Base-by-base conservation (phyloP, 345 rosid species). In the Gossypium anomalum region DNA sequence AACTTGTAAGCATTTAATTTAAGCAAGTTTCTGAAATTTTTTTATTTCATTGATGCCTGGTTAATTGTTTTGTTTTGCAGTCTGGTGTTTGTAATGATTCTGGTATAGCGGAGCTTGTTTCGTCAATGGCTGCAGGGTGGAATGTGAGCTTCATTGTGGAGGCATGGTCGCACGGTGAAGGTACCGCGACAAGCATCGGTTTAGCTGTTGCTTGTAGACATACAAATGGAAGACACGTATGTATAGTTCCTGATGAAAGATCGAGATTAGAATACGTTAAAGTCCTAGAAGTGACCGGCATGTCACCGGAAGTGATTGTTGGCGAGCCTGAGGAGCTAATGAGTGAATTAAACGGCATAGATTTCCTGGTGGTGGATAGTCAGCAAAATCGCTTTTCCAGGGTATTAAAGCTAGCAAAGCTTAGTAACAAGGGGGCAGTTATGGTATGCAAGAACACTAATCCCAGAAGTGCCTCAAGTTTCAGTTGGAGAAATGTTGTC, bases 111-210 rank as follows among this genome's bases (percentile, higher is more conserved):
- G 99, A 93, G 91, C 89, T 95, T 29, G 76, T 93, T 11, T 83
- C 97, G 2, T 98, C 99, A 41, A 92, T 89, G 98, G 97, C 96
- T 0, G 99, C 99, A 0, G 98, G 99, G 45, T 95, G 99, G 99
- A 88, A 89, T 76, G 91, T 93, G n/a, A 83, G 69, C 48, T 77
- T 89, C 29, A 86, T 91, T 2, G 89, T 93, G 55, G 99, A 93
- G 79, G 89, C 98, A 15, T 93, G 98, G 97, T 86, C 89, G 1
- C 80, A 79, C 20, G 92, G 96, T 3, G 93, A 93, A 20, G 80
- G 82, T 19, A 77, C 83, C 16, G 85, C 88, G 17, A 84, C 92
- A 23, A 93, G 93, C 86, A 38, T 93, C 12, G 96, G 98, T 15
- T 84, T 93, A 29, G 89, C 87, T 29, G 80, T 91, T 38, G 96